Percentiles rank a stretch among this genome's conserved stretches.
Evolutionary conservation across 139 green algal genomes (phyloP).

Genomic region (Deuterostichococcus epilithicus): DNA sequence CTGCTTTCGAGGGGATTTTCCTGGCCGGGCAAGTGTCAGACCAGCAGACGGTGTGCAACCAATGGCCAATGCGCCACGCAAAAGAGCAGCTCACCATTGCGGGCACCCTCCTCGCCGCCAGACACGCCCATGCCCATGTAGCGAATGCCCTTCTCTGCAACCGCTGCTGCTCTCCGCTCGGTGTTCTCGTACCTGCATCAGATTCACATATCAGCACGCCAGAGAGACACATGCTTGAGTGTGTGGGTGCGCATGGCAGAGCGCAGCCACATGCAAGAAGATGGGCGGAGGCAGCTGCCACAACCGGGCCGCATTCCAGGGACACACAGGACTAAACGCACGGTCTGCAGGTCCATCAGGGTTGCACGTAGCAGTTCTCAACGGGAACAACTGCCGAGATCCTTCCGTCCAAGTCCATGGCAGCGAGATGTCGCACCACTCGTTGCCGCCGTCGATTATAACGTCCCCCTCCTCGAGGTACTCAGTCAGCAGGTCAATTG

Average conservation of each 20-base stretch:
- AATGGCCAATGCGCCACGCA: background rate
- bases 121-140: constrained; percentile 99
- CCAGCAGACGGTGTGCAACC: background rate
- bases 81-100: constrained; percentile 64
- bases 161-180: constrained; percentile 72
- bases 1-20: background rate
- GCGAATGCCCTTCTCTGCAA: constrained; percentile 80
- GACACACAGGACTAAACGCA: no score
- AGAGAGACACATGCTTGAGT: background rate
- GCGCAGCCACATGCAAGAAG: no score
- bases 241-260: background rate
- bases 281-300: no score
- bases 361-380: no score
- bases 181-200: constrained; percentile 95
- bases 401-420: background rate
- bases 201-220: background rate
- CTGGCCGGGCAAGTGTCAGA: background rate
- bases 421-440: constrained; percentile 62
- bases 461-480: constrained; percentile 93
- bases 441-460: constrained; percentile 98
- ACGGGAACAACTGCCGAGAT: no score
- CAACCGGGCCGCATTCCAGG: no score
- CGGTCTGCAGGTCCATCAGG: no score
- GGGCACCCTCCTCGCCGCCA: constrained; percentile 95
- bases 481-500: constrained; percentile 81